Evolutionary conservation across 176 grass and related monocot species (phyloP).

Genomic region (Phragmites australis): DNA sequence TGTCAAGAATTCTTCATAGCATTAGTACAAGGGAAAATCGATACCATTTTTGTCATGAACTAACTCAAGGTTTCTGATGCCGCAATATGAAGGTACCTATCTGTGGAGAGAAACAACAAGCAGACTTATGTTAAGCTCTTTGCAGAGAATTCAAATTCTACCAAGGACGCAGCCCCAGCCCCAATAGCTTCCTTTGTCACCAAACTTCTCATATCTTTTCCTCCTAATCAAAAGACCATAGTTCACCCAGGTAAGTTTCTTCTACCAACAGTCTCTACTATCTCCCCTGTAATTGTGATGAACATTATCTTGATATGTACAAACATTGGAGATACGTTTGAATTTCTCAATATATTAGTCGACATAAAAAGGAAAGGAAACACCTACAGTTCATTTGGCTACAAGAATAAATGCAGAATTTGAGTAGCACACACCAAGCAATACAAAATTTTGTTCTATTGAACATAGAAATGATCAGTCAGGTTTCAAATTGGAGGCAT

Average conservation of each 20-base stretch:
- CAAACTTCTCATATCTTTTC: constrained; percentile 74
- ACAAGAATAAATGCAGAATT: constrained; percentile 6
- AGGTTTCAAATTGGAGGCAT: neutral
- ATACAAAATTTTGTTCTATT: neutral
- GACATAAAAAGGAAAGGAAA: constrained; percentile 4
- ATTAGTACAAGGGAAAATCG: neutral
- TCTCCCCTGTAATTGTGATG: neutral
- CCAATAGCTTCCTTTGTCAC: constrained; percentile 90
- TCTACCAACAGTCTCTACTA: neutral
- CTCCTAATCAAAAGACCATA: constrained; percentile 67
- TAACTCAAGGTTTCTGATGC: constrained; percentile 19
- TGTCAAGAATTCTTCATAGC: neutral
- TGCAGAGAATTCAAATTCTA: constrained; percentile 60
- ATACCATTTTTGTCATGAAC: neutral
- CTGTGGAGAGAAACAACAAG: constrained; percentile 94
- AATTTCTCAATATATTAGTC: neutral
- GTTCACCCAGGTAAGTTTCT: constrained; percentile 69
- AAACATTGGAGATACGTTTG: neutral
- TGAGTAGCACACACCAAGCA: neutral
- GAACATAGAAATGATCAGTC: constrained; percentile 6
- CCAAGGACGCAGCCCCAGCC: constrained; percentile 58
- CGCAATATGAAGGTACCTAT: constrained; percentile 70
- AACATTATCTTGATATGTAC: neutral
- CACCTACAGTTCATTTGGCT: neutral
- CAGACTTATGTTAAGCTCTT: constrained; percentile 83